A percentile compares a stretch with the other conserved stretches of the same genome.
Conservation (phyloP, 129 eudicot species). For the Pseudognaphalium luteoalbum region DNA sequence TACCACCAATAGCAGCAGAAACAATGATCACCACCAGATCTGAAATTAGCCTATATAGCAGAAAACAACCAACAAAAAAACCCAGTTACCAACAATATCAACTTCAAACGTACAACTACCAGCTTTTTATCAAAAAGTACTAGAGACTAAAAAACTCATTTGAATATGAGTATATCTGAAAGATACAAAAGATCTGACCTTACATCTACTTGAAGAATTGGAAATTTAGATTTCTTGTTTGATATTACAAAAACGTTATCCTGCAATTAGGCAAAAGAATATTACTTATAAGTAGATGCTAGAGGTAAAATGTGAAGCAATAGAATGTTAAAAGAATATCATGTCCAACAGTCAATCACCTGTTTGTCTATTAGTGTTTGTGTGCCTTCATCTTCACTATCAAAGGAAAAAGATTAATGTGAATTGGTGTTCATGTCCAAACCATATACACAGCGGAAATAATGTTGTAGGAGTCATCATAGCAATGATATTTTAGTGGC, state of each 20-base stretch:
- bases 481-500: background rate
- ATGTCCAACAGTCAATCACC: conserved; percentile 43
- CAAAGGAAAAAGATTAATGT: conserved; percentile 42
- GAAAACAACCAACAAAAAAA: background rate
- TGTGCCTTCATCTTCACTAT: conserved; percentile 79
- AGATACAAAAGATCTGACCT: conserved; percentile 58
- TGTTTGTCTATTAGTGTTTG: conserved; percentile 80
- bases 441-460: background rate
- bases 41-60: conserved; percentile 74
- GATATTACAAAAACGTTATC: conserved; percentile 98
- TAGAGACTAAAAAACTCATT: conserved; percentile 14
- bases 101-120: background rate
- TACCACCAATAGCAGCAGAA: conserved; percentile 99
- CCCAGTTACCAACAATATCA: conserved; percentile 7
- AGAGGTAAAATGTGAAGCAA: conserved; percentile 22
- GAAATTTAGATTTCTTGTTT: conserved; percentile 90
- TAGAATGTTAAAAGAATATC: background rate
- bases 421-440: background rate
- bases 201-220: conserved; percentile 96
- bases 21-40: conserved; percentile 96
- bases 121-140: conserved; percentile 17
- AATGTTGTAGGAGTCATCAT: background rate
- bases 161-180: conserved; percentile 10
- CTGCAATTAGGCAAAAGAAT: conserved; percentile 50
- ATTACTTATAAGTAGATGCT: conserved; percentile 11